A percentile compares a stretch with the other conserved stretches of the same genome.
These are phyloP conservation scores for Megacollybia marginata DNA, from an alignment of 768 basidiomycete species.

Conservation along the genomic window DNA sequence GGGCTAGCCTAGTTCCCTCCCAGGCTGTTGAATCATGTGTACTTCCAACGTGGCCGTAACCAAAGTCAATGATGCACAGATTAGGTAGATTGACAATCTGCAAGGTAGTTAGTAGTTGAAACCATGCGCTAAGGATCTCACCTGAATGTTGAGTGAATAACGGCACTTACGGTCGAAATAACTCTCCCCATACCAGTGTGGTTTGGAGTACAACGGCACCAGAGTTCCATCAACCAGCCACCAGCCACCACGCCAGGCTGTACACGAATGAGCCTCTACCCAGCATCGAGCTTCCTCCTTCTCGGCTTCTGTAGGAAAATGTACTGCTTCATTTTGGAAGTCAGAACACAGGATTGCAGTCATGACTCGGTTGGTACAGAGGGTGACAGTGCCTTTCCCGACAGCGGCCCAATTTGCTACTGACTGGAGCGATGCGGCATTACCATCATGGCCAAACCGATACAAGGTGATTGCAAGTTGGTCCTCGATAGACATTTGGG, in stretches of 20 bases:
- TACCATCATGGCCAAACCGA: constrained; percentile 33
- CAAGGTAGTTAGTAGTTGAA: constrained; percentile 14
- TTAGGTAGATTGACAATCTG: constrained; percentile 26
- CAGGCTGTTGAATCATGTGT: constrained; percentile 26
- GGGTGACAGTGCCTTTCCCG: constrained; percentile 21
- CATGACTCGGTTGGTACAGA: constrained; percentile 21
- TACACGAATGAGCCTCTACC: constrained; percentile 25
- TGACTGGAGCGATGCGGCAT: constrained; percentile 22
- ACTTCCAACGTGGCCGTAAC: too few relatives aligned
- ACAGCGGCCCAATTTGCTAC: constrained; percentile 32
- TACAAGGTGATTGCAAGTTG: constrained; percentile 34
- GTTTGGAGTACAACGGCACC: constrained; percentile 31
- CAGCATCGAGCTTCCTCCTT: constrained; percentile 30
- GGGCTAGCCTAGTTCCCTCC: constrained; percentile 11
- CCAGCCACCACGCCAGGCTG: constrained; percentile 27
- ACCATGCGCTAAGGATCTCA: constrained; percentile 14
- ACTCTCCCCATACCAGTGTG: too few relatives aligned
- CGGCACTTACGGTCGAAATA: constrained; percentile 31
- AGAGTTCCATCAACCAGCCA: too few relatives aligned
- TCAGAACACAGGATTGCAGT: constrained; percentile 17
- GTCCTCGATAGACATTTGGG: constrained; percentile 16
- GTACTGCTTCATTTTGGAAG: constrained; percentile 19
- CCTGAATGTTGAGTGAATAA: constrained; percentile 30
- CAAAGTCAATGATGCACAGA: too few relatives aligned
- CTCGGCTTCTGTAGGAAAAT: constrained; percentile 21